A percentile compares a stretch with the other conserved stretches of the same genome.
Conservation (phyloP, 2,329 filamentous ascomycete species). For the Neofusicoccum cordaticola region DNA sequence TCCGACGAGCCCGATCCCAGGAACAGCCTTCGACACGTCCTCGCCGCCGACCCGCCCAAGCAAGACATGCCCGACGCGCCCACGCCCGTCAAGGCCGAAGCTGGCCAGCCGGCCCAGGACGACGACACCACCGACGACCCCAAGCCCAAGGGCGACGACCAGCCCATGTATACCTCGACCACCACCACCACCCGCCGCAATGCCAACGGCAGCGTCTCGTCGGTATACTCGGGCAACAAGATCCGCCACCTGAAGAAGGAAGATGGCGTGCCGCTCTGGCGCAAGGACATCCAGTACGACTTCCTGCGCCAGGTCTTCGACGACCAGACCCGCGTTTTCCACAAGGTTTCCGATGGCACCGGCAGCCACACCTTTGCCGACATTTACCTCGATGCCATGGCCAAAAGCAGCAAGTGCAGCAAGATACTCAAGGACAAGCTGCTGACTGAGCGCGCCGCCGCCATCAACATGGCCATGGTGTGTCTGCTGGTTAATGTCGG, state of each 20-base stretch:
- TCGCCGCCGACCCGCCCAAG: slow-evolving; percentile 31
- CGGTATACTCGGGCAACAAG: slow-evolving; percentile 69
- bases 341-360: slow-evolving; percentile 81
- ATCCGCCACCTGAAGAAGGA: slow-evolving; percentile 85
- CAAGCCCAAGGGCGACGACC: slow-evolving; percentile 28
- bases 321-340: slow-evolving; percentile 74
- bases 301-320: slow-evolving; percentile 80
- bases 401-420: slow-evolving; percentile 96
- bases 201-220: slow-evolving; percentile 63
- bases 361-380: slow-evolving; percentile 80
- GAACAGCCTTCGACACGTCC: slow-evolving; percentile 39
- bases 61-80: slow-evolving; percentile 26
- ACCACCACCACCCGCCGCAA: slow-evolving; percentile 57
- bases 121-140: slow-evolving; percentile 32
- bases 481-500: slow-evolving; percentile 96
- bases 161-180: slow-evolving; percentile 47
- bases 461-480: slow-evolving; percentile 99
- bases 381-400: slow-evolving; percentile 98
- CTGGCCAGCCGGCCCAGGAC: slow-evolving; percentile 27
- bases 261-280: slow-evolving; percentile 82
- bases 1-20: slow-evolving; percentile 31
- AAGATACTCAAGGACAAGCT: slow-evolving; percentile 98
- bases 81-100: slow-evolving; percentile 25
- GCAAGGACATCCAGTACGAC: slow-evolving; percentile 84
- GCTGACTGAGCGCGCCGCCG: slow-evolving; percentile 83